Evolutionary conservation across 306 rosid genomes (phyloP).

Genomic region (Canavalia ensiformis): DNA sequence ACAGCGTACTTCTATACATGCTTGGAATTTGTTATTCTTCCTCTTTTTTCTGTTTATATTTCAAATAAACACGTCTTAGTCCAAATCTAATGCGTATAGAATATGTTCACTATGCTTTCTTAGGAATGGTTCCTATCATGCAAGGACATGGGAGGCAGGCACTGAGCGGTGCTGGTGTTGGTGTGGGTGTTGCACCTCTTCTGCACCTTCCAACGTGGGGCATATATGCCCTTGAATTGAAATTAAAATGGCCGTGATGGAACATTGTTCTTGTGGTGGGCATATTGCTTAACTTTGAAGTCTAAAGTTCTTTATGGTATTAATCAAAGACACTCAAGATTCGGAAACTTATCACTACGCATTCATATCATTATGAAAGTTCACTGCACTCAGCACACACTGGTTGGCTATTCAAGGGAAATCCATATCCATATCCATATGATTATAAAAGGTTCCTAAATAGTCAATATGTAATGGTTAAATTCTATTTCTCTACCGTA

Average conservation of each 20-base stretch:
- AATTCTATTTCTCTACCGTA: too few relatives aligned
- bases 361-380: not conserved
- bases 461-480: not conserved
- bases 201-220: conserved; percentile 43
- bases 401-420: not conserved
- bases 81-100: conserved; percentile 10
- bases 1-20: not conserved
- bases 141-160: not conserved
- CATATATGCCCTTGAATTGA: conserved; percentile 31
- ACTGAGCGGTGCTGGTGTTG: not conserved
- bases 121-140: not conserved
- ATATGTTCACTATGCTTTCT: conserved; percentile 2
- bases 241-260: conserved; percentile 16
- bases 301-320: not conserved
- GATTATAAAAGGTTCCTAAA: not conserved
- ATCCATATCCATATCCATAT: not conserved
- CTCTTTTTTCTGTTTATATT: conserved; percentile 5
- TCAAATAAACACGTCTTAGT: not conserved
- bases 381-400: not conserved
- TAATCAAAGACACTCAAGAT: not conserved
- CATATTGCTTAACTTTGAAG: conserved; percentile 25
- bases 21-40: conserved; percentile 8
- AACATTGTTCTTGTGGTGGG: not conserved
- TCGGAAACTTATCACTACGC: not conserved
- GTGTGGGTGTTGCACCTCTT: not conserved